Evolutionary conservation across 306 rosid species (phyloP), one percentile per base, ranked within the genome.

Genomic region (Dryas alaskensis): DNA sequence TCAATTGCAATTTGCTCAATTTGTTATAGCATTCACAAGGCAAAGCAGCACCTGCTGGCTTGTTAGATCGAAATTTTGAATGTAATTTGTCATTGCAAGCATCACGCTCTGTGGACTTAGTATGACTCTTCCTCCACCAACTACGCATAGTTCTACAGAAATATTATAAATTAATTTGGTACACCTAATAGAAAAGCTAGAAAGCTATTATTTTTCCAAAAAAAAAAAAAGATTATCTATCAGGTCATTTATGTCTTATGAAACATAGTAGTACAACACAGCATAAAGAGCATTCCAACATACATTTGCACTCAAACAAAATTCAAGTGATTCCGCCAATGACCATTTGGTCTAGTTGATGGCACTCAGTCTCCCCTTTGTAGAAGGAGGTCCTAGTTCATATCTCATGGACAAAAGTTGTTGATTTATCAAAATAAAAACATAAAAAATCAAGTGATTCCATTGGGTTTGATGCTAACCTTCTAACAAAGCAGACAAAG

Each of bases 11-110:
- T 48, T 31, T 22, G 12, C 70, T 65, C n/a, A 13, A 10, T n/a
- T 59, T 44, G 60, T 73, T 58, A 57, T 51, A 40, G 37, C 75
- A 61, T 53, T 8, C 46, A 39, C 60, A 72, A 40, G 66, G 65
- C 72, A 70, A 42, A 53, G 62, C 11, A 70, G 53, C 67, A 91
- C 97, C 91, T 91, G 98, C 86, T 89, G 94, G 67, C 81, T 85
- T 31, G 98, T 91, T 61, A 91, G 91, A 84, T 83, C 87, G 73
- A 94, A 94, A 73, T 84, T 78, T 58, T 92, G 92, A 80, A 85
- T 83, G 68, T 94, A 89, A 75, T 83, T 51, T 14, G 87, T 74
- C 86, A 94, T 81, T 3, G 90, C 84, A 76, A 66, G 86, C 97
- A 94, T 94, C 75, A 88, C 75, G 72, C 67, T 82, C 16, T 78